A percentile compares a stretch with the other conserved stretches of the same genome.
Evolutionary conservation across 306 rosid species (phyloP).

Genomic region (cucumber (Cucumis sativus)): Cucumber_9930_V3 NC_026660.2:31095501-31096000

Average conservation of each 20-base stretch:
- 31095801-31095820: background rate
- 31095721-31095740: background rate
- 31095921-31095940: background rate
- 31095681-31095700: background rate
- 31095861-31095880: background rate
- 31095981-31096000: background rate
- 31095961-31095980: background rate
- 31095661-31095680: background rate
- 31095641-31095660: constrained; percentile 8
- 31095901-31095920: background rate
- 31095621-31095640: constrained; percentile 10
- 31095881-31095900: background rate
- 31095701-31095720: background rate
- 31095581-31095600: background rate
- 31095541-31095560: too few relatives aligned
- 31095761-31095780: background rate
- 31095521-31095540: background rate
- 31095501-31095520: background rate
- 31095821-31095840: background rate
- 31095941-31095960: background rate
- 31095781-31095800: background rate
- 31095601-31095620: background rate
- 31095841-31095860: background rate
- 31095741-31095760: too few relatives aligned
- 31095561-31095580: background rate